Evolutionary conservation across 805 yeast species (phyloP).

Genomic region (Komagataella kurtzmanii): DNA sequence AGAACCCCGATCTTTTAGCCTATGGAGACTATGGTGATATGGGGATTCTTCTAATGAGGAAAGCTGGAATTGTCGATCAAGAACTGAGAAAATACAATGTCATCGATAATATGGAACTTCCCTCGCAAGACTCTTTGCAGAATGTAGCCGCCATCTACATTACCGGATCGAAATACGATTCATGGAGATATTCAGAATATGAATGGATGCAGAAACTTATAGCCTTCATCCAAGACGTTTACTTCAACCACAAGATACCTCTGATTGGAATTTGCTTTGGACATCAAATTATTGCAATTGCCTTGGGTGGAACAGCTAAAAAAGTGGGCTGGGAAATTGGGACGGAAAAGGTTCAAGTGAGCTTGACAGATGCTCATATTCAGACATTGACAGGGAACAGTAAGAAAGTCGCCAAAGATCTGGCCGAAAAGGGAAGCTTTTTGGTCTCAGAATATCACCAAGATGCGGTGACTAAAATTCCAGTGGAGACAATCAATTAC

Average conservation of each 20-base stretch:
- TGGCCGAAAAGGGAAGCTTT: slow-evolving; percentile 14
- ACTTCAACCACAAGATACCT: slow-evolving; percentile 22
- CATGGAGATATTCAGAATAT: slow-evolving; percentile 20
- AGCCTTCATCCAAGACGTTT: slow-evolving; percentile 15
- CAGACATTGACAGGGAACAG: neutral
- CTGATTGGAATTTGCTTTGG: slow-evolving; percentile 75
- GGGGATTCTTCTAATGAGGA: slow-evolving; percentile 18
- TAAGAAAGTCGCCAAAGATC: neutral
- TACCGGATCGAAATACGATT: slow-evolving; percentile 39
- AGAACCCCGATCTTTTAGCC: slow-evolving; percentile 14
- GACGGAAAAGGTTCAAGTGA: slow-evolving; percentile 31
- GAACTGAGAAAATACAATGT: slow-evolving; percentile 24
- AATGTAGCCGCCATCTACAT: slow-evolving; percentile 27
- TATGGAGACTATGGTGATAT: slow-evolving; percentile 44
- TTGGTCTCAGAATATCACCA: slow-evolving; percentile 42
- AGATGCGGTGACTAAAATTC: slow-evolving; percentile 36
- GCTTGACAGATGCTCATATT: slow-evolving; percentile 22
- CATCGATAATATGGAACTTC: slow-evolving; percentile 11
- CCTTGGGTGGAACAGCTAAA: slow-evolving; percentile 46
- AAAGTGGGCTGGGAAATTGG: slow-evolving; percentile 76
- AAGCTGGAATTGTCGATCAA: slow-evolving; percentile 9
- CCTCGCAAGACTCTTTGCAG: slow-evolving; percentile 8
- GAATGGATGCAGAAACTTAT: slow-evolving; percentile 28
- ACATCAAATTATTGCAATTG: slow-evolving; percentile 64
- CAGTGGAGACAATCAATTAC: slow-evolving; percentile 24